Evolutionary conservation across 768 basidiomycete species (phyloP), one percentile per base, ranked within the genome.

Genomic region (Mycena venus): DNA sequence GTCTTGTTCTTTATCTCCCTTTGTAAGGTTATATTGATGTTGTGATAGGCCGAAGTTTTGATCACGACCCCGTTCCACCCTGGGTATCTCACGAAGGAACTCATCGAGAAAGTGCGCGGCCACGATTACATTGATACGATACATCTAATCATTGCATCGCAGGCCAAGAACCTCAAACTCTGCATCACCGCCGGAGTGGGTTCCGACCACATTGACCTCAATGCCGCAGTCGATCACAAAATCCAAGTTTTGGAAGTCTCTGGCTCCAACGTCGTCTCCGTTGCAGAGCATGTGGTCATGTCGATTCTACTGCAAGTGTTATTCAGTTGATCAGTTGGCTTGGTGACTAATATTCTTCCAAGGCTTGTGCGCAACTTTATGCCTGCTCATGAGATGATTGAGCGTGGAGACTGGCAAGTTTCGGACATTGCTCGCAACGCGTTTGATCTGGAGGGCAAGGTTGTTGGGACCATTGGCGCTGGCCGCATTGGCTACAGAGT

Each of bases 161-260:
- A 95, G 90, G 95, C 96, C 36, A 93, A 94, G 84, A 96, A 97
- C 78, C 90, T 98, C 74, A 97, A 96, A 85, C 82, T 97, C 69
- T 95, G 94, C 79, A 90, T 97, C 79, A 98, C 96, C 27, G 96
- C 96, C 72, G 95, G 95, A 82, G 95, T 96, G 58, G 95, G 96
- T 14, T 95, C 94, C 23, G 96, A 97, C 85, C 95, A 95, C 86
- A 91, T 96, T 75, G 96, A 97, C 81, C 90, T 98, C 73, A 93
- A 97, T 82, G 94, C 95, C 25, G 94, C 95, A 29, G 96, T 95
- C 76, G 91, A 95, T 80, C 86, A 90, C 78, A 88, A 88, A 71
- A 91, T 97, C 78, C 93, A 95, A 80, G 96, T 96, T 27, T 86
- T 94, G 71, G 95, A 96, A 83, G 94, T 97, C 42, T 93, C 95